A percentile compares a stretch with the other conserved stretches of the same genome.
phyloP scores from a whole-genome alignment of 2,329 filamentous ascomycete species.

The Ambrosiella beaveri region DNA sequence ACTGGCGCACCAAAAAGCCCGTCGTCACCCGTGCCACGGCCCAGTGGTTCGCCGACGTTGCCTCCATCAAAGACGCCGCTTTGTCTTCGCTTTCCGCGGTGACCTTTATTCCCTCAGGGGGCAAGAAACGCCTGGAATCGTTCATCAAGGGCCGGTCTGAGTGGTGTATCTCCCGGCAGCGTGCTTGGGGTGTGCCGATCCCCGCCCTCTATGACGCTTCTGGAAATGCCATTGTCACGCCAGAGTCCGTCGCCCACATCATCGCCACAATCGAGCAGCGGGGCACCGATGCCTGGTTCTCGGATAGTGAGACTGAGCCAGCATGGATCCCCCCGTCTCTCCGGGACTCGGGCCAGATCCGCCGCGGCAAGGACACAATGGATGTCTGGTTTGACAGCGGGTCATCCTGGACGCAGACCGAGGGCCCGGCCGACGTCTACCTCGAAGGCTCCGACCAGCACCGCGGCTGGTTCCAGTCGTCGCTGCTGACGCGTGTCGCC shows the following conservation, averaged over 20 bases:
- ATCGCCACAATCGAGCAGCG: constrained; percentile 59
- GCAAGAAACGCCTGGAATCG: constrained; percentile 58
- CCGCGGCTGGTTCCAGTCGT: constrained; percentile 96
- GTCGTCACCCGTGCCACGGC: constrained; percentile 83
- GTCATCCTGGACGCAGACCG: constrained; percentile 62
- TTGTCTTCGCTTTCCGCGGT: constrained; percentile 54
- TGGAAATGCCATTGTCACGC: constrained; percentile 61
- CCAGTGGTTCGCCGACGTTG: constrained; percentile 95
- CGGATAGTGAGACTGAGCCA: constrained; percentile 55
- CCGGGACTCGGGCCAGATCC: constrained; percentile 32
- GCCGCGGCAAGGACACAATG: constrained; percentile 85
- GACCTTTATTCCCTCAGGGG: constrained; percentile 59
- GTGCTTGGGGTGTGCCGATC: constrained; percentile 93
- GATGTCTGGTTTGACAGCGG: constrained; percentile 99
- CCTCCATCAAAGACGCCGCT: constrained; percentile 58
- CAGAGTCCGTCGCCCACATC: constrained; percentile 67
- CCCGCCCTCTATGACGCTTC: constrained; percentile 66
- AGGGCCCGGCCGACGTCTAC: constrained; percentile 59
- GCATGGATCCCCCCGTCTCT: constrained; percentile 60
- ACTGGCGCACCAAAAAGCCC: constrained; percentile 90
- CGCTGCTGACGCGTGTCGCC: constrained; percentile 71
- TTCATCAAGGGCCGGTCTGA: constrained; percentile 80
- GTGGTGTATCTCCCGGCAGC: constrained; percentile 95
- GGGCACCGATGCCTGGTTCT: constrained; percentile 90
- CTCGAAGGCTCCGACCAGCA: constrained; percentile 93